Conservation (phyloP, 371 early-diverging fungal genomes). For the Mucor indicus region DNA sequence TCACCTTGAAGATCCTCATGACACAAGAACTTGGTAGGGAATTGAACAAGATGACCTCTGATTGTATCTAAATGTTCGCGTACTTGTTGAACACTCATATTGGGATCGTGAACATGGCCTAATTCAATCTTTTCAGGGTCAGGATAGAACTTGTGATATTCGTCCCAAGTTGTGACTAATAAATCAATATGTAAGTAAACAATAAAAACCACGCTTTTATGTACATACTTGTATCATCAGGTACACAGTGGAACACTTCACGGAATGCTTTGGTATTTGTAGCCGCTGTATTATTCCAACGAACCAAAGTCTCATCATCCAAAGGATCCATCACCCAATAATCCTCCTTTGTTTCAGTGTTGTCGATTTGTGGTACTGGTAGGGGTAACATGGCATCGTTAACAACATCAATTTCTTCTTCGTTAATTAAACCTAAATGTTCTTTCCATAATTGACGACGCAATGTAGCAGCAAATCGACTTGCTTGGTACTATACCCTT, state of each 20-base stretch:
- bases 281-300: conserved; percentile 58
- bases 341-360: conserved; percentile 37
- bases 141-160: conserved; percentile 63
- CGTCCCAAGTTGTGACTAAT: conserved; percentile 57
- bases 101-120: conserved; percentile 38
- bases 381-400: conserved; percentile 50
- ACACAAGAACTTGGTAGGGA: conserved; percentile 70
- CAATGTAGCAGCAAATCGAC: conserved; percentile 68
- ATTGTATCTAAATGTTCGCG: conserved; percentile 42
- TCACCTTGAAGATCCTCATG: conserved; percentile 45
- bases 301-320: conserved; percentile 42
- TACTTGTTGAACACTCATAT: conserved; percentile 34
- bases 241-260: conserved; percentile 71
- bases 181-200: too few species aligned
- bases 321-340: conserved; percentile 60
- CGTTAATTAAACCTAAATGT: conserved; percentile 72
- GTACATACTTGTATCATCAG: conserved; percentile 66
- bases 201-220: too few species aligned
- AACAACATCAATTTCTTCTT: conserved; percentile 43
- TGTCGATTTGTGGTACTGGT: conserved; percentile 38
- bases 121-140: conserved; percentile 29
- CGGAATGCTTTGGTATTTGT: conserved; percentile 65
- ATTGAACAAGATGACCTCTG: conserved; percentile 69
- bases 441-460: conserved; percentile 81
- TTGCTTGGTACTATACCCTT: conserved; percentile 47